Conservation (phyloP, 441 rosid genomes). For the Flueggea neowawraea region DNA sequence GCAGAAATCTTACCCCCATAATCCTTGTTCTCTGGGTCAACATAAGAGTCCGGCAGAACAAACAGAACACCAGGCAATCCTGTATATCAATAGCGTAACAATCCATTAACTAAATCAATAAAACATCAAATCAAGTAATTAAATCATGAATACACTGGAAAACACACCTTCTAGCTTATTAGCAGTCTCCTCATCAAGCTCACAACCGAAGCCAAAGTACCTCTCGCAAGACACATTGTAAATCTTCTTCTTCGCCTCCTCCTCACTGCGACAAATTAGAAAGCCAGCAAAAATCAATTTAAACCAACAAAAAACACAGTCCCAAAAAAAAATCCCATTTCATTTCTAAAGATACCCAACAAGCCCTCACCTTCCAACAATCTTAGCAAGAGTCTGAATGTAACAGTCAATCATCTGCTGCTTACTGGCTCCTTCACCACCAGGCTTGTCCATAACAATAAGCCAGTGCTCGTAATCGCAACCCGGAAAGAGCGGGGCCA, state of each 20-base stretch:
- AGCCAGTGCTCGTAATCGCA: slow-evolving; percentile 98
- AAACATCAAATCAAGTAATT: too few relatives aligned
- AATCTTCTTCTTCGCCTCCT: slow-evolving; percentile 85
- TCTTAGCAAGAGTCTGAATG: slow-evolving; percentile 70
- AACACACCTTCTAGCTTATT: slow-evolving; percentile 79
- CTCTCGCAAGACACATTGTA: slow-evolving; percentile 96
- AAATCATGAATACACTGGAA: not conserved
- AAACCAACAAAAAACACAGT: not conserved
- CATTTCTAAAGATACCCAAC: too few relatives aligned
- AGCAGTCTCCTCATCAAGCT: slow-evolving; percentile 95
- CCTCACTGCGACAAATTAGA: slow-evolving; percentile 48
- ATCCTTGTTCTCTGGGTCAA: slow-evolving; percentile 85
- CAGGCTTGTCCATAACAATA: slow-evolving; percentile 93
- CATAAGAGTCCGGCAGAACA: slow-evolving; percentile 92
- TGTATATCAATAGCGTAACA: slow-evolving; percentile 21
- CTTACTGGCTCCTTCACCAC: slow-evolving; percentile 81
- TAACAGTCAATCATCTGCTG: slow-evolving; percentile 97
- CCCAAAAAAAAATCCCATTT: too few relatives aligned
- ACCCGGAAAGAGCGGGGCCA: slow-evolving; percentile 96
- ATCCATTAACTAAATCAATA: not conserved
- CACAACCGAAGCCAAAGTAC: slow-evolving; percentile 93
- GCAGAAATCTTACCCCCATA: slow-evolving; percentile 65
- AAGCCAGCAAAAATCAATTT: not conserved
- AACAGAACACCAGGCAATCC: slow-evolving; percentile 89
- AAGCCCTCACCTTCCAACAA: slow-evolving; percentile 61